Evolutionary conservation across 208 protist species (phyloP).

Genomic region (Phytomonas serpens): DNA sequence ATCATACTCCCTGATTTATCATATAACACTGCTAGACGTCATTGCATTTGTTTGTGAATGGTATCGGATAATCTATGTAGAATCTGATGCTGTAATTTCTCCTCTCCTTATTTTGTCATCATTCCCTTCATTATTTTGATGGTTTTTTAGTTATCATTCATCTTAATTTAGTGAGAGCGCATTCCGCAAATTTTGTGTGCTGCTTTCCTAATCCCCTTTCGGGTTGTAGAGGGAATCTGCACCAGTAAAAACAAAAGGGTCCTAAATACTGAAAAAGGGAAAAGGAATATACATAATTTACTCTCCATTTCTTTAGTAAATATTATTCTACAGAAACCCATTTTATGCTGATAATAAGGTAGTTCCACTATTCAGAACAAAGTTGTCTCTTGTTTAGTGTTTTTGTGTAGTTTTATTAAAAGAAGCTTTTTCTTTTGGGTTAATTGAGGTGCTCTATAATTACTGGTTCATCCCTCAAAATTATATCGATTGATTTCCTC

Average conservation of each 20-base stretch:
- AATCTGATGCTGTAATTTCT: neutral
- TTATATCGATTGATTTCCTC: neutral
- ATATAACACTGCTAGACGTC: neutral
- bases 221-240: neutral
- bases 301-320: neutral
- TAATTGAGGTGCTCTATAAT: neutral
- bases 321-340: constrained; percentile 6
- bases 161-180: neutral
- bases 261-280: constrained; percentile 16
- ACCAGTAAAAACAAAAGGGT: constrained; percentile 4
- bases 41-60: neutral
- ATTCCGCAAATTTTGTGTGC: constrained; percentile 20
- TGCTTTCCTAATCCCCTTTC: constrained; percentile 11
- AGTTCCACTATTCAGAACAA: neutral
- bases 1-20: neutral
- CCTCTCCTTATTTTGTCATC: neutral
- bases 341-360: constrained; percentile 9
- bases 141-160: neutral
- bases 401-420: neutral
- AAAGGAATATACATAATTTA: constrained; percentile 10
- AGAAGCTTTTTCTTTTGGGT: neutral
- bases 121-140: neutral
- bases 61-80: neutral
- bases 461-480: neutral
- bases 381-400: constrained; percentile 9